Base-by-base conservation (phyloP, 352 stramenopile species). In the Globisporangium carolinianum region DNA sequence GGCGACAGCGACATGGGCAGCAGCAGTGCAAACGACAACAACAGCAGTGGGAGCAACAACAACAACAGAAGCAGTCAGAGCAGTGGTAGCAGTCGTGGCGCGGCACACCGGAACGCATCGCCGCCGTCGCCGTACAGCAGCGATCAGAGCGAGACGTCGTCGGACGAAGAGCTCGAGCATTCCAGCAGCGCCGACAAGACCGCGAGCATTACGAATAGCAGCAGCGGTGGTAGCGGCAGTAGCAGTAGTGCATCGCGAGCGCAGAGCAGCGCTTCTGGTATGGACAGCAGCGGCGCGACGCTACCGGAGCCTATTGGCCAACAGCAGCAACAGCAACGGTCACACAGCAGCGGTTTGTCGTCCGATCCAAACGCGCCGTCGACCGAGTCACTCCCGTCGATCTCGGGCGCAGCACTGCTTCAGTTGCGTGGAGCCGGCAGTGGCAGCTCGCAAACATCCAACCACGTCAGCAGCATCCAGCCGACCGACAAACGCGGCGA, bases 361-460 rank as follows among this genome's bases (percentile, higher is more conserved):
- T 24, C 24, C 24, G 24, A 24, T 24, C 11, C 39, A 12, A 43
- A 43, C 39, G 39, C 15, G 8, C 14, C 45, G 45, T 15, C 12
- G 4, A 5, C 45, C 5, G 15, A 2, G 56, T 60, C 69, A 39
- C 58, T 86, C 24, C 70, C 72, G 1, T 73, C 76, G 46, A 64
- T 87, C 14, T 84, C 76, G 0, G 66, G 74, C 10, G 68, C 70
- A 6, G 70, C 72, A 10, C 63, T 79, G 57, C 65, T 83, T 37
- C 61, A 75, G 48, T 54, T 75, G 50, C 63, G 55, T 41, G 39
- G 24, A 24, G 24, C 24, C 24, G 41, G 59, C 15, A 37, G 58
- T 37, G 48, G 41, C 15, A 46, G 18, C 63, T 12, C 65, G 66
- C 51, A 57, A 14, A 32, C 51, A n/a, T 9, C 45, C 18, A 46